Conservation (phyloP, 2,329 filamentous ascomycete species). For the Cylindrodendrum hubeiense region DNA sequence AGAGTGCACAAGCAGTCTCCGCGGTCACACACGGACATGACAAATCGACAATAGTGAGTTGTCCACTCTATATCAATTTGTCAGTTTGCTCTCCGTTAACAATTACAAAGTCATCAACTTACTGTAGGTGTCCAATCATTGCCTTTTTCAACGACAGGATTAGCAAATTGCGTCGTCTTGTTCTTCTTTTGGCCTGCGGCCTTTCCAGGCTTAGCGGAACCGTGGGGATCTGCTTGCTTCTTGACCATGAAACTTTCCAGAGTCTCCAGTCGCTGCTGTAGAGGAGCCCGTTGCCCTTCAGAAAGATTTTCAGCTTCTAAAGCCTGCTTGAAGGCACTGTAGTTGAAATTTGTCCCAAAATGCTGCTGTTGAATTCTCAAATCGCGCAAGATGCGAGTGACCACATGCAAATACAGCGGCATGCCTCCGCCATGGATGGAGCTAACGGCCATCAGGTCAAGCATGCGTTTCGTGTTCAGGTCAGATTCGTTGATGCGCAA, state of each 20-base stretch:
- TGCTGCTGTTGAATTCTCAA: slow-evolving; percentile 62
- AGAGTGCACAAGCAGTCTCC: slow-evolving; percentile 76
- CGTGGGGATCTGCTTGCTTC: slow-evolving; percentile 26
- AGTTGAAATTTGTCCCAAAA: slow-evolving; percentile 57
- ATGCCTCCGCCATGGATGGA: slow-evolving; percentile 49
- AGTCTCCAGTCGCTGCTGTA: slow-evolving; percentile 57
- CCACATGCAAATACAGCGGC: slow-evolving; percentile 70
- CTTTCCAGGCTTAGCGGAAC: neutral
- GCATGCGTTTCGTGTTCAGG: slow-evolving; percentile 69
- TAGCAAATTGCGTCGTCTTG: neutral
- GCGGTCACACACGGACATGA: slow-evolving; percentile 78
- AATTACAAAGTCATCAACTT: neutral
- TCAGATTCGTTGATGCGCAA: slow-evolving; percentile 64
- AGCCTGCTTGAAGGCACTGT: slow-evolving; percentile 58
- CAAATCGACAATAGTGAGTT: slow-evolving; percentile 70
- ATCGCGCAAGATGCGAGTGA: slow-evolving; percentile 67
- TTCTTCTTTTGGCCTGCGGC: too few species aligned
- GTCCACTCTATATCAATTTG: slow-evolving; percentile 39
- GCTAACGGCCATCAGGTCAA: slow-evolving; percentile 69
- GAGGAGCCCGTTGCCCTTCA: slow-evolving; percentile 62
- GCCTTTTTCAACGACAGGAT: neutral
- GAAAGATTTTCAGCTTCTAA: slow-evolving; percentile 54
- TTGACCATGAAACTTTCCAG: slow-evolving; percentile 62
- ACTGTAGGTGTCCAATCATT: slow-evolving; percentile 39
- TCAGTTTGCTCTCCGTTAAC: neutral